Evolutionary conservation across 352 stramenopile species (phyloP), one percentile per base, ranked within the genome.

Genomic region (Paralagenidium karlingii): DNA sequence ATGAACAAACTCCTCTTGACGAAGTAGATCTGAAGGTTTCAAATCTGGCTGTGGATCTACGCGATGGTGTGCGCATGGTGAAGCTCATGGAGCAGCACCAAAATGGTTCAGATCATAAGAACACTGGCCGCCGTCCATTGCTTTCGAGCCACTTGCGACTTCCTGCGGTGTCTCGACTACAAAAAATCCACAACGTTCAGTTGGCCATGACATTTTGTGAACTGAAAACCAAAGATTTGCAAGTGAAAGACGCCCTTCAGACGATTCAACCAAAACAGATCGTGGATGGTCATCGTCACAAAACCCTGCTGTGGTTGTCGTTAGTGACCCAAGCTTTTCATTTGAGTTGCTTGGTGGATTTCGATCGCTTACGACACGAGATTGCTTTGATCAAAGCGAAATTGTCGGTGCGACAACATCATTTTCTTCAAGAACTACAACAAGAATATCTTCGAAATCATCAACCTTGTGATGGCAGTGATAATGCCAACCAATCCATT

Each of bases 151-250:
- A 77, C 25, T 66, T 98, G 32, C 77, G 93, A n/a, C 65, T 98
- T 8, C 95, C 95, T 5, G 85, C 93, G 13, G 53, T 94, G 8
- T 97, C 91, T n/a, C 63, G 92, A 12, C 60, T 97, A 10, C 85
- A 98, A 55, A 98, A 98, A 58, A 63, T 98, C 8, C 87, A 97
- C 65, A 99, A 99, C 54, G 79, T 97, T 0, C 75, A 92, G 45
- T 67, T 96, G 20, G 94, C n/a, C 26, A 31, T 2, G 20, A 16
- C 15, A 11, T 18, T 10, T 19, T 16, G 8, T 15, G 28, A 3
- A 47, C 34, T 12, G 28, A 31, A 10, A 40, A 40, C 6, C 28
- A 19, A 3, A 47, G 40, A 10, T 31, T 9, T 31, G 27, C 27
- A 9, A 31, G 9, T 31, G 9, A 31, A 13, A 13, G 9, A 13